These are phyloP conservation scores for Hirsutella rhossiliensis DNA, from an alignment of 2,329 filamentous ascomycete genomes.

Conservation along the genomic window DNA sequence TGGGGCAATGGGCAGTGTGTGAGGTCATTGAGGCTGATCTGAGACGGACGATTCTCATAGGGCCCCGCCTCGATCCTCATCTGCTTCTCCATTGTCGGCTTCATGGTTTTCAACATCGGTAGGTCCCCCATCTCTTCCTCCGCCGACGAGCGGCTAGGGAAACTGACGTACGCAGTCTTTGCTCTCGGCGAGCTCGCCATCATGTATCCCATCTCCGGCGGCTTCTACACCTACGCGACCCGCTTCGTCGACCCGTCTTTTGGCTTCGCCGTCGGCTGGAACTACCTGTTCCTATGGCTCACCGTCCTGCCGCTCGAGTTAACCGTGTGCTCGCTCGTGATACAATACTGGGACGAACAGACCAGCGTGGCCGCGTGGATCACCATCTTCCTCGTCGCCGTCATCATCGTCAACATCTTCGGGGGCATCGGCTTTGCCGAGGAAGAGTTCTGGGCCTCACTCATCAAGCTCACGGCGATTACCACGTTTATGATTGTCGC, in stretches of 20 bases:
- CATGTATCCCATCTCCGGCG: constrained; percentile 50
- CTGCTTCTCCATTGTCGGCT: constrained; percentile 42
- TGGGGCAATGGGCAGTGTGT: too few species aligned
- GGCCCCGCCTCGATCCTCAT: constrained; percentile 31
- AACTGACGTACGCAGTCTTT: constrained; percentile 25
- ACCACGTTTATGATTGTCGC: constrained; percentile 51
- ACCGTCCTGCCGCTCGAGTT: constrained; percentile 37
- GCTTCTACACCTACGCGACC: constrained; percentile 49
- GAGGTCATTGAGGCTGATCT: too few species aligned
- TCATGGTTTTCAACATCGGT: constrained; percentile 48
- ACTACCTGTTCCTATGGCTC: constrained; percentile 35
- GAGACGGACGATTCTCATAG: not conserved
- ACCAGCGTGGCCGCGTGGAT: constrained; percentile 39
- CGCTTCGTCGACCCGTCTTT: constrained; percentile 52
- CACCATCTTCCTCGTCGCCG: constrained; percentile 35
- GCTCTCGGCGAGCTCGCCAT: constrained; percentile 50
- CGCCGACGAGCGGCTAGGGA: too few species aligned
- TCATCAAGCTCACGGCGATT: constrained; percentile 44
- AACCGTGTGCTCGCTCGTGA: constrained; percentile 37
- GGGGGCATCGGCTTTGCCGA: constrained; percentile 40
- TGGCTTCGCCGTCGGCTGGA: constrained; percentile 40
- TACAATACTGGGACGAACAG: constrained; percentile 36
- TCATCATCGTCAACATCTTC: constrained; percentile 41
- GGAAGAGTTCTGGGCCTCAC: constrained; percentile 43
- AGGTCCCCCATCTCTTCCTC: constrained; percentile 3